Percentiles rank a stretch among this genome's conserved stretches.
Evolutionary conservation across 306 rosid species (phyloP).

Genomic region (Vicia sativa): DNA sequence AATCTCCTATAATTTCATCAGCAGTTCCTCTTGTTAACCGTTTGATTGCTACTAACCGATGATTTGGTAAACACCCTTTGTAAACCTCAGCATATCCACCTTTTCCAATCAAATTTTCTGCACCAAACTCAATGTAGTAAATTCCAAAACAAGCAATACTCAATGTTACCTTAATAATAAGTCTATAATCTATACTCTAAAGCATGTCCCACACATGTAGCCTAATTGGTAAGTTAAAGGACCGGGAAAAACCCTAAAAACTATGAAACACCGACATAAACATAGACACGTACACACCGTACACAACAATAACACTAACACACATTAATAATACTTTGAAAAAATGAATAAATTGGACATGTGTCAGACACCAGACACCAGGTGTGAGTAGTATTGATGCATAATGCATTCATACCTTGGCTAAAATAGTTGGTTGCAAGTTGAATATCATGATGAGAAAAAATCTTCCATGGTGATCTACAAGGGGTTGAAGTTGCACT

Average conservation of each 20-base stretch:
- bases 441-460: conserved; percentile 67
- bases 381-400: too few species aligned
- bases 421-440: conserved; percentile 72
- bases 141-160: conserved; percentile 11
- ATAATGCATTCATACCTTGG: conserved; percentile 52
- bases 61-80: conserved; percentile 76
- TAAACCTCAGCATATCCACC: conserved; percentile 98
- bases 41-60: conserved; percentile 78
- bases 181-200: not conserved
- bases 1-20: conserved; percentile 77
- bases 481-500: conserved; percentile 50
- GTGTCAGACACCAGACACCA: too few species aligned
- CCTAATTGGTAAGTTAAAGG: not conserved
- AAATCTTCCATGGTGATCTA: conserved; percentile 82
- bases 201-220: not conserved
- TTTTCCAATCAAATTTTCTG: conserved; percentile 89
- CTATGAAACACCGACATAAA: too few species aligned
- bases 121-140: conserved; percentile 40
- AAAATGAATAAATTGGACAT: too few species aligned
- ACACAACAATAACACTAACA: too few species aligned
- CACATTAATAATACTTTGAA: too few species aligned
- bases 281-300: too few species aligned
- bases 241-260: too few species aligned
- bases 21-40: conserved; percentile 69
- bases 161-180: conserved; percentile 10